phyloP scores from a whole-genome alignment of 306 rosid genomes.

The Cucurbita pepo region DNA sequence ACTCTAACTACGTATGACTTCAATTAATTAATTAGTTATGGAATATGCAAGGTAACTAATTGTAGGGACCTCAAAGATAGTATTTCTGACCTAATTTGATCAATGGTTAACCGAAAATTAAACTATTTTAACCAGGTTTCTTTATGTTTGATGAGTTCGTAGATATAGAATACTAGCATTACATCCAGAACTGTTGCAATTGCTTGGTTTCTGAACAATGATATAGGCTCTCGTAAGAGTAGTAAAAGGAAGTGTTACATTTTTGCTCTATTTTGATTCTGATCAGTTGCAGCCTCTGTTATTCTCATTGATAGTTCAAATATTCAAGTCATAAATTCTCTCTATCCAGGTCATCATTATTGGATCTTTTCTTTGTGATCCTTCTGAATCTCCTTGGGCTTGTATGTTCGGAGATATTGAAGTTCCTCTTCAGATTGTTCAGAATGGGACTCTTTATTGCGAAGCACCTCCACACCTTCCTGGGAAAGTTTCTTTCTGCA shows the following conservation, averaged over 20 bases:
- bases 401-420: constrained; percentile 86
- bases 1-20: background rate
- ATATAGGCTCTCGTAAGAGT: background rate
- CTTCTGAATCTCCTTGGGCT: constrained; percentile 55
- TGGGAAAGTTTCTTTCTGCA: constrained; percentile 67
- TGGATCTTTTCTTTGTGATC: constrained; percentile 70
- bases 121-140: background rate
- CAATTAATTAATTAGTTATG: background rate
- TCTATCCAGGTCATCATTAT: constrained; percentile 53
- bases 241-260: background rate
- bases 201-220: background rate
- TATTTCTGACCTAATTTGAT: background rate
- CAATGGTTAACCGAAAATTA: background rate
- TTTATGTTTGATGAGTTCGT: background rate
- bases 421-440: constrained; percentile 73
- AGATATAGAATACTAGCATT: background rate
- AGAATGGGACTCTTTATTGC: constrained; percentile 60
- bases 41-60: background rate
- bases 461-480: constrained; percentile 61
- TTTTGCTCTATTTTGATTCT: background rate
- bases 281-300: constrained; percentile 7
- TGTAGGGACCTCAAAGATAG: background rate
- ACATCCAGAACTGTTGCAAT: background rate
- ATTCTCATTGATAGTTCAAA: constrained; percentile 1
- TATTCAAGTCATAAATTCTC: constrained; percentile 12